Conservation (phyloP, 176 grass and related monocot species). For the Oryza coarctata region DNA sequence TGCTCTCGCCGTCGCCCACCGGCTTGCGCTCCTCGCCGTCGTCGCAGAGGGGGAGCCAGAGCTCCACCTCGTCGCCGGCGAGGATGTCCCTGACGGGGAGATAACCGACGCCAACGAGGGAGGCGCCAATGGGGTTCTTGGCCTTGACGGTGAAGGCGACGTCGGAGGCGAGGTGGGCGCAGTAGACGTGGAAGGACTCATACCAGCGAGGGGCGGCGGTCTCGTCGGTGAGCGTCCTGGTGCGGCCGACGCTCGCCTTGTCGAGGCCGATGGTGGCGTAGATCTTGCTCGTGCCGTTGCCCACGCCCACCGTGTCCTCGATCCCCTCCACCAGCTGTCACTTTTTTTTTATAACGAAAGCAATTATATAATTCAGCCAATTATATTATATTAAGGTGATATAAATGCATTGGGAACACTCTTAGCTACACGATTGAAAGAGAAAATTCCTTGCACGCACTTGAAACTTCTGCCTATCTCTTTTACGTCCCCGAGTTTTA, state of each 20-base stretch:
- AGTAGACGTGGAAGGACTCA: constrained; percentile 77
- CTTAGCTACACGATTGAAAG: too few species aligned
- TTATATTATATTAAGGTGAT: too few species aligned
- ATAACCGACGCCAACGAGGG: constrained; percentile 48
- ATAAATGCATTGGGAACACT: too few species aligned
- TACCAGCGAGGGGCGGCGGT: constrained; percentile 44
- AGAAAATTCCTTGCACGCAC: too few species aligned
- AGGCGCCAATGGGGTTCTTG: constrained; percentile 47
- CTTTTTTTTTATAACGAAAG: too few species aligned
- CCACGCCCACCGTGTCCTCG: constrained; percentile 58
- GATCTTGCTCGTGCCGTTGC: constrained; percentile 47
- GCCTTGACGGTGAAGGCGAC: constrained; percentile 58
- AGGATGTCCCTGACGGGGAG: constrained; percentile 49
- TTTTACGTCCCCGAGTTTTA: too few species aligned
- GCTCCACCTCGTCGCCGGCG: constrained; percentile 35
- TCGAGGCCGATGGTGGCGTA: constrained; percentile 59
- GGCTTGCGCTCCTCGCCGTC: constrained; percentile 26
- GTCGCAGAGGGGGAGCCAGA: constrained; percentile 47
- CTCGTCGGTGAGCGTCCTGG: constrained; percentile 47
- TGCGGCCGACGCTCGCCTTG: constrained; percentile 59
- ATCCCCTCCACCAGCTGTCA: constrained; percentile 61
- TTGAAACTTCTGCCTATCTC: too few species aligned
- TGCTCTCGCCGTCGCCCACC: constrained; percentile 15
- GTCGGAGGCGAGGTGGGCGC: constrained; percentile 61
- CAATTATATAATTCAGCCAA: too few species aligned